phyloP scores from a whole-genome alignment of 108 stramenopile genomes.

The Skeletonema tropicum region DNA sequence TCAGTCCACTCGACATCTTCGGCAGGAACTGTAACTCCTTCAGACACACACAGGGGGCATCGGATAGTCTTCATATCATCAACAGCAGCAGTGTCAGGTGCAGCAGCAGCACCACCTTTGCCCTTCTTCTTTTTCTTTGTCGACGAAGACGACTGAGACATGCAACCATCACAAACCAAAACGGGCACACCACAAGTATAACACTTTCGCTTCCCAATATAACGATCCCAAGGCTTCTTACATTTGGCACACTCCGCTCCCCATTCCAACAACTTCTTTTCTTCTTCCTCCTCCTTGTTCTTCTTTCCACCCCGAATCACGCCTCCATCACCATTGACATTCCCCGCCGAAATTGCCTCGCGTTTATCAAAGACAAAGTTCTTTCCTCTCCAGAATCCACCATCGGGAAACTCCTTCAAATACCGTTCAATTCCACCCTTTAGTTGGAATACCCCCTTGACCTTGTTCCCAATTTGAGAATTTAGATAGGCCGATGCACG shows the following conservation, averaged over 20 bases:
- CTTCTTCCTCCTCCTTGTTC: conserved; percentile 10
- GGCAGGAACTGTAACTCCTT: conserved; percentile 80
- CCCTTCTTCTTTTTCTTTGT: conserved; percentile 40
- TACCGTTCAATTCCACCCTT: conserved; percentile 89
- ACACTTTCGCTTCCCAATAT: conserved; percentile 92
- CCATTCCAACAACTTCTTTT: conserved; percentile 39
- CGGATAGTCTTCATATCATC: conserved; percentile 49
- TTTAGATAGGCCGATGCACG: conserved; percentile 88
- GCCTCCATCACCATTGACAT: conserved; percentile 84
- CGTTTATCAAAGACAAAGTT: conserved; percentile 92
- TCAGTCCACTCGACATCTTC: conserved; percentile 83
- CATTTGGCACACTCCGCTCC: conserved; percentile 66
- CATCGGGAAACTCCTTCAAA: conserved; percentile 82
- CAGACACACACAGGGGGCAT: conserved; percentile 86
- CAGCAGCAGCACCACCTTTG: background rate
- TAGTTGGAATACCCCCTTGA: conserved; percentile 88
- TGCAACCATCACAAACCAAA: conserved; percentile 82
- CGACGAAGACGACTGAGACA: conserved; percentile 57
- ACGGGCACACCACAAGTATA: conserved; percentile 90
- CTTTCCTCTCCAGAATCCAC: conserved; percentile 86
- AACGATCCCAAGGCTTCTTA: conserved; percentile 84
- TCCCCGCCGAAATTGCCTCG: conserved; percentile 78
- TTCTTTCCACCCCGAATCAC: conserved; percentile 51
- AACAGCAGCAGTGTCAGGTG: background rate
- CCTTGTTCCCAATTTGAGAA: conserved; percentile 76